Evolutionary conservation across 2,329 filamentous ascomycete species (phyloP), one percentile per base, ranked within the genome.

Genomic region (Colletotrichum tabaci): DNA sequence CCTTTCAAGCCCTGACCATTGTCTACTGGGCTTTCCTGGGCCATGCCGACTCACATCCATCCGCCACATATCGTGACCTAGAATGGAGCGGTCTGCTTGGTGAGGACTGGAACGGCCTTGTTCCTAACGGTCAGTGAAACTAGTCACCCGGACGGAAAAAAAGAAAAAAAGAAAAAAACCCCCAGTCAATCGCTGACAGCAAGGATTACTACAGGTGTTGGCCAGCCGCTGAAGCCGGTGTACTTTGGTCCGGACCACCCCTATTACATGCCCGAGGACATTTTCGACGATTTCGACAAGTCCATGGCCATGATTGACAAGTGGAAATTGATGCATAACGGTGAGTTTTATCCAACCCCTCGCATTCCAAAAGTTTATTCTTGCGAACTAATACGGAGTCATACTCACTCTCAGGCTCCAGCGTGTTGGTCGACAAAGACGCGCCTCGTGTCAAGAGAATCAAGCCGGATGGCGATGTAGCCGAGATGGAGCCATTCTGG

Each of bases 71-170:
- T 55, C 50, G 23, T 8, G 50, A 55, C 1, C 23, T 55, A 16
- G 15, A 3, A 18, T 55, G 50, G 50, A 55, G 50, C 15, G 50
- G 50, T 8, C 2, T 55, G 5, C 50, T 55, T 13, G 50, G 50
- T 2, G 50, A 55, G 15, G 50, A 55, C 50, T 55, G 50, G 50
- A 55, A 55, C 15, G 50, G 50, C 8, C 23, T 55, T n/a, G 50
- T 55, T 35, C 50, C 50, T 12, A 55, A 55, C 18, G 50, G 50
- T 55, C 9, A n/a, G 50, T 35, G 15, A 50, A 50, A 50, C 2
- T 2, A 50, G 12, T 21, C 10, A 12, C 21, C 9, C 0, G 21
- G n/a, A 23, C 6, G 21, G 21, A 23, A 23, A 23, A 23, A 23
- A 23, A 23, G 21, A 23, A n/a, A 13, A 1, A 3, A 2, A n/a